Evolutionary conservation across 495 filamentous ascomycete species (phyloP).

Genomic region (Elaphomyces granulatus): DNA sequence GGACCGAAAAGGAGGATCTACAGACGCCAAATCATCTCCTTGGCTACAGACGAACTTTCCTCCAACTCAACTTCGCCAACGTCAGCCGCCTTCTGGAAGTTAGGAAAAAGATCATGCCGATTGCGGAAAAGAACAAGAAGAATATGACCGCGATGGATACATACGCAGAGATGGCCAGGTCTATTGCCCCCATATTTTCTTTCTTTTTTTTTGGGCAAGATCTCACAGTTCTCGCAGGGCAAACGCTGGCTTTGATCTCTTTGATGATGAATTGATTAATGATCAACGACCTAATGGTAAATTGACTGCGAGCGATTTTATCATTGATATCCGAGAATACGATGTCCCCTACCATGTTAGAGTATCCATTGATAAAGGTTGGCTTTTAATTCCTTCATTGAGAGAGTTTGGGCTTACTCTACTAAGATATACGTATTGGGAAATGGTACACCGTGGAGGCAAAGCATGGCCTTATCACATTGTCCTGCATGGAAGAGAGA

Average conservation of each 20-base stretch:
- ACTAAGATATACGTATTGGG: slow-evolving; percentile 76
- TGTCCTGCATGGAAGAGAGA: slow-evolving; percentile 78
- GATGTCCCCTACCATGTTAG: slow-evolving; percentile 99
- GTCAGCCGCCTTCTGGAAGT: slow-evolving; percentile 73
- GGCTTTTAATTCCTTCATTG: neutral
- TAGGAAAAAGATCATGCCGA: slow-evolving; percentile 65
- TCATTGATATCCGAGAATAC: slow-evolving; percentile 97
- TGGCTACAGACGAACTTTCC: slow-evolving; percentile 73
- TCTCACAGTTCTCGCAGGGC: slow-evolving; percentile 39
- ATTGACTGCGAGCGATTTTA: slow-evolving; percentile 87
- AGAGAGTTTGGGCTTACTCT: slow-evolving; percentile 6
- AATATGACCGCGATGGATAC: slow-evolving; percentile 93
- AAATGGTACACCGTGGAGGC: slow-evolving; percentile 96
- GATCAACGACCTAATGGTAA: slow-evolving; percentile 71
- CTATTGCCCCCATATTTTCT: slow-evolving; percentile 15
- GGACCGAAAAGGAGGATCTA: slow-evolving; percentile 84
- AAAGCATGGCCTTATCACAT: slow-evolving; percentile 71
- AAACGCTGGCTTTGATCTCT: slow-evolving; percentile 83
- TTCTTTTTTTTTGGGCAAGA: neutral
- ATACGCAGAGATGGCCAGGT: slow-evolving; percentile 92
- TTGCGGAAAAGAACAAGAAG: slow-evolving; percentile 94
- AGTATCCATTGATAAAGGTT: slow-evolving; percentile 91
- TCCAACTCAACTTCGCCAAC: slow-evolving; percentile 77
- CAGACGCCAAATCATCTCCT: slow-evolving; percentile 93
- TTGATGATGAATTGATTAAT: slow-evolving; percentile 80